Evolutionary conservation across 2,329 filamentous ascomycete genomes (phyloP).

Genomic region (Trichoderma guizhouense): DNA sequence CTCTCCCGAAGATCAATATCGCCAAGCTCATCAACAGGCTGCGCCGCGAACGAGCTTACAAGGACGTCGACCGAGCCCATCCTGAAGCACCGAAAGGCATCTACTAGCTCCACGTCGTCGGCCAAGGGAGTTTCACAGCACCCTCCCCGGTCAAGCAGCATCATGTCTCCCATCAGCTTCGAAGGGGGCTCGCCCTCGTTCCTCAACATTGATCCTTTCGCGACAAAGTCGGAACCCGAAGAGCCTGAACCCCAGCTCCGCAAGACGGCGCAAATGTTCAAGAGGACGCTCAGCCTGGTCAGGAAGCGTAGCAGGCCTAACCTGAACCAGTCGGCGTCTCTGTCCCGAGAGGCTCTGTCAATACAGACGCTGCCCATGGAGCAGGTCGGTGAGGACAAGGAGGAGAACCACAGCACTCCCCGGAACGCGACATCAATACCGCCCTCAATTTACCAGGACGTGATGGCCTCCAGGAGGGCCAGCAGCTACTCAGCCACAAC

Average conservation of each 20-base stretch:
- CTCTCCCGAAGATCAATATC: conserved; percentile 46
- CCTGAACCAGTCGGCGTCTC: conserved; percentile 39
- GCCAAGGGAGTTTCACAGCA: conserved; percentile 34
- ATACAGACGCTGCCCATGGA: conserved; percentile 29
- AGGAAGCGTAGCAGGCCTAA: conserved; percentile 53
- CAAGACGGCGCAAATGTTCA: conserved; percentile 48
- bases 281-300: conserved; percentile 52
- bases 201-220: conserved; percentile 54
- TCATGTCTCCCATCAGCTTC: conserved; percentile 34
- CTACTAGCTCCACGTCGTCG: conserved; percentile 34
- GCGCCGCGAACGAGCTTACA: conserved; percentile 26
- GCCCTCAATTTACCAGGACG: conserved; percentile 47
- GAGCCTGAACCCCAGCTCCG: conserved; percentile 36
- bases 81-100: conserved; percentile 30
- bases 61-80: conserved; percentile 33
- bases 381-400: conserved; percentile 34
- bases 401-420: conserved; percentile 29
- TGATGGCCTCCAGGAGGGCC: conserved; percentile 43
- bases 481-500: conserved; percentile 28
- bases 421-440: conserved; percentile 18
- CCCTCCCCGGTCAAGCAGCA: conserved; percentile 44
- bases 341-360: conserved; percentile 35
- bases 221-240: conserved; percentile 35
- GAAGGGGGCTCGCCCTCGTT: conserved; percentile 45
- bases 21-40: conserved; percentile 37